A percentile compares a stretch with the other conserved stretches of the same genome.
Evolutionary conservation across 257 asterid genomes (phyloP).

Genomic region (Nicotiana paniculata): DNA sequence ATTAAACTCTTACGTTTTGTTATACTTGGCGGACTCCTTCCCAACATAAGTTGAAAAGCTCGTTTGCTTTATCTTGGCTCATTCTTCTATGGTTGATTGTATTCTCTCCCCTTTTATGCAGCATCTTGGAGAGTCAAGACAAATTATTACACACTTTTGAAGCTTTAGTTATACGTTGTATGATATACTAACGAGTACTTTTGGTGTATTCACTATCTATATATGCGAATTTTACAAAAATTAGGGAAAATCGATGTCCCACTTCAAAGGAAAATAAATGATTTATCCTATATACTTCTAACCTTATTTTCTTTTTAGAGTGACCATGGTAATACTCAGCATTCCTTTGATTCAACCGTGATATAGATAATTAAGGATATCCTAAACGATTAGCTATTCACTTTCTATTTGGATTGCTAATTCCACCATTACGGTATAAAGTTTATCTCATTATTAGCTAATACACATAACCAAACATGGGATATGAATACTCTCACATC

Average conservation of each 20-base stretch:
- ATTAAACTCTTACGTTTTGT: background rate
- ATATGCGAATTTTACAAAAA: background rate
- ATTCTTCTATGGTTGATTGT: background rate
- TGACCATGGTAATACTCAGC: too few species aligned
- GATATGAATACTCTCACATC: too few species aligned
- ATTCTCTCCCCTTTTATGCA: background rate
- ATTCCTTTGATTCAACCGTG: too few species aligned
- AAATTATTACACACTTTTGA: background rate
- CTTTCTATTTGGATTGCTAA: too few species aligned
- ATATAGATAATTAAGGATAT: too few species aligned
- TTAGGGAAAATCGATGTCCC: background rate
- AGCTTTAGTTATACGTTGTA: background rate
- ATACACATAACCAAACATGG: too few species aligned
- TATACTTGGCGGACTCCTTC: background rate
- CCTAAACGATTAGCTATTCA: too few species aligned
- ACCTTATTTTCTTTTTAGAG: background rate
- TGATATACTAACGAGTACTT: background rate
- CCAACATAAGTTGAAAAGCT: background rate
- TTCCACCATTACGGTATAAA: too few species aligned
- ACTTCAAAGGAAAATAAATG: background rate
- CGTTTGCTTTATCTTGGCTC: background rate
- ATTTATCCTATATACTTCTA: background rate
- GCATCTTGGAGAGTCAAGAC: background rate
- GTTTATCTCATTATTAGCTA: too few species aligned
- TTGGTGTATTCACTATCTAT: background rate